Conservation (phyloP, 2,329 filamentous ascomycete genomes). For the Monilinia fructigena region DNA sequence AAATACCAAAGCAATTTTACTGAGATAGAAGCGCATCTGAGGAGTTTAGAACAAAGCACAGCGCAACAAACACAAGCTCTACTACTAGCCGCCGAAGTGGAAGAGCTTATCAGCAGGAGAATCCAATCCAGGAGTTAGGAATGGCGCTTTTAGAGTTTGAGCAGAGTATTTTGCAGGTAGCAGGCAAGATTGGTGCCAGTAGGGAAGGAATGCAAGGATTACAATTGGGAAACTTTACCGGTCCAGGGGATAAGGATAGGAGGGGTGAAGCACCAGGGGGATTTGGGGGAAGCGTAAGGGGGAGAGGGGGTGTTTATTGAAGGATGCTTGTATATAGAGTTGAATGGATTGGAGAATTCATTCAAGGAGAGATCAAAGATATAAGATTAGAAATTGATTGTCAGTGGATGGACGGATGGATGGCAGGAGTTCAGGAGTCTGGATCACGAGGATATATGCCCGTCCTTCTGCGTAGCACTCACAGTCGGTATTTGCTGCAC, state of each 20-base stretch:
- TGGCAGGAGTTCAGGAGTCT: constrained; percentile 14
- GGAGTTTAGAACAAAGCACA: constrained; percentile 60
- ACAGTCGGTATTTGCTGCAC: neutral
- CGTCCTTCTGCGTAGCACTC: neutral
- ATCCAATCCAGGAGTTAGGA: constrained; percentile 53
- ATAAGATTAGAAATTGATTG: constrained; percentile 8
- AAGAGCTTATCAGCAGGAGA: constrained; percentile 42
- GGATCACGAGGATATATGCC: neutral
- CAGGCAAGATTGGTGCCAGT: constrained; percentile 56
- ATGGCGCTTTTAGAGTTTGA: constrained; percentile 64
- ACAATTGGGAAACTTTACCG: constrained; percentile 46
- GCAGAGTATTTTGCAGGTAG: constrained; percentile 62
- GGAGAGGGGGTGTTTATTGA: constrained; percentile 17
- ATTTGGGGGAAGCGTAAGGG: neutral
- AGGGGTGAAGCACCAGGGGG: neutral
- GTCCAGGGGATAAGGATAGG: constrained; percentile 16
- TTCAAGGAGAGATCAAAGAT: no score
- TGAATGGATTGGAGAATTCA: neutral
- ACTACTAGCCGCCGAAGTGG: constrained; percentile 47
- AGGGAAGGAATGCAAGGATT: constrained; percentile 61
- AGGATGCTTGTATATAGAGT: constrained; percentile 6
- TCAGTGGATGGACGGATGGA: neutral
- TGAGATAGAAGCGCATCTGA: constrained; percentile 65
- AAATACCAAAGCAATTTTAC: constrained; percentile 58
- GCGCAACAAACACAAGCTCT: constrained; percentile 60